Conservation (phyloP, 1,284 basidiomycete species). For the Trichosporon coremiiforme region DNA sequence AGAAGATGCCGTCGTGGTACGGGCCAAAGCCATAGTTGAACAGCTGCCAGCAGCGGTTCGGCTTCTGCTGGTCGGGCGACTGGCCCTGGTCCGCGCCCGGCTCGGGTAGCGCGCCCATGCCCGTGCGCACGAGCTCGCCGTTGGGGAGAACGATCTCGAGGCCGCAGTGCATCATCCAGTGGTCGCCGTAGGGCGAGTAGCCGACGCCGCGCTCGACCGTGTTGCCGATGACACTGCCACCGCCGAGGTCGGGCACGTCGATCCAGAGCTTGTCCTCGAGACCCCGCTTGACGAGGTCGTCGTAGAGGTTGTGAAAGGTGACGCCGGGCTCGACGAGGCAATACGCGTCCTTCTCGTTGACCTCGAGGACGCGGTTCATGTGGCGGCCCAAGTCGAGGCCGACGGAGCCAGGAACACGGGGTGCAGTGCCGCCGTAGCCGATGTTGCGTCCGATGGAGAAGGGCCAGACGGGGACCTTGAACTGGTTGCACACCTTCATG, state of each 20-base stretch:
- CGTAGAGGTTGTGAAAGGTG: conserved; percentile 24
- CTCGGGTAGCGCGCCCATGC: conserved; percentile 25
- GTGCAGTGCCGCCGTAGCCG: conserved; percentile 24
- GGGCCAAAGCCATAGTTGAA: conserved; percentile 27
- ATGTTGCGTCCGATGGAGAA: conserved; percentile 22
- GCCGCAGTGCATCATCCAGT: conserved; percentile 28
- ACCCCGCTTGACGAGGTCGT: conserved; percentile 7
- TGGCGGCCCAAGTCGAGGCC: conserved; percentile 21
- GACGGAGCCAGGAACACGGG: conserved; percentile 24
- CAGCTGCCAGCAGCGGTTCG: conserved; percentile 27
- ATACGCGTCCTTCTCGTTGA: conserved; percentile 25
- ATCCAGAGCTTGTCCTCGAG: conserved; percentile 28
- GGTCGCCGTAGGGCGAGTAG: conserved; percentile 27
- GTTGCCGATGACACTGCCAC: conserved; percentile 26
- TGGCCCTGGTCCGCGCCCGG: conserved; percentile 13
- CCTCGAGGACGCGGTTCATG: conserved; percentile 27
- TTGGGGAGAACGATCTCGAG: conserved; percentile 23
- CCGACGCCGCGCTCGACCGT: conserved; percentile 27
- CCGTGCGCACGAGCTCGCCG: conserved; percentile 26
- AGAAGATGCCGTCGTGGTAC: conserved; percentile 26
- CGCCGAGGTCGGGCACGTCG: conserved; percentile 24
- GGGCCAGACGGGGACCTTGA: conserved; percentile 27
- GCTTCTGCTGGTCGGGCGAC: conserved; percentile 23
- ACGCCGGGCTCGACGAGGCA: conserved; percentile 26
- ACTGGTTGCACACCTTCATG: conserved; percentile 24